phyloP scores from a whole-genome alignment of 2,329 filamentous ascomycete genomes.

The Myriosclerotinia curreyana region DNA sequence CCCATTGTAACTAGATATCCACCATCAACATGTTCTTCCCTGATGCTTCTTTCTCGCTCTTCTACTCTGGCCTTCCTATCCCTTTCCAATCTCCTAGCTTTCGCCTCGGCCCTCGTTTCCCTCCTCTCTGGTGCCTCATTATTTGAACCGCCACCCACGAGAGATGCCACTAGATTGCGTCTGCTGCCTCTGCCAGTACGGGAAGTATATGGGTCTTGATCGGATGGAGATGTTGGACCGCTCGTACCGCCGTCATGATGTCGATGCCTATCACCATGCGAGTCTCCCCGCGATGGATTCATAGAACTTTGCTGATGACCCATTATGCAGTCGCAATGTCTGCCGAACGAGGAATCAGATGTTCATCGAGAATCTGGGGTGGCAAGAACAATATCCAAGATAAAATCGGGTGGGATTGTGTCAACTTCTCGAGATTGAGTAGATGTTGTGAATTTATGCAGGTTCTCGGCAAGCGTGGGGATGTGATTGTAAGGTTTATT shows the following conservation, averaged over 20 bases:
- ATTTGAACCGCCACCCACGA: constrained; percentile 34
- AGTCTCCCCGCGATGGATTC: constrained; percentile 36
- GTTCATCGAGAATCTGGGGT: constrained; percentile 30
- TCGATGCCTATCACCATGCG: constrained; percentile 28
- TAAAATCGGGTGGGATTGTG: constrained; percentile 10
- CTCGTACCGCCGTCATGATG: constrained; percentile 28
- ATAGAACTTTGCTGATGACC: constrained; percentile 35
- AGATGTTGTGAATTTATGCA: constrained; percentile 32
- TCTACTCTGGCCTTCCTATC: constrained; percentile 72
- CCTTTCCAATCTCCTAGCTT: constrained; percentile 79
- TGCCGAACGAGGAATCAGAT: constrained; percentile 32
- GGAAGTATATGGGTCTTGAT: constrained; percentile 32
- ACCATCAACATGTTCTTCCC: constrained; percentile 89
- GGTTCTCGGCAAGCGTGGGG: constrained; percentile 34
- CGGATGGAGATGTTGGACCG: constrained; percentile 32
- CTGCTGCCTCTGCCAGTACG: constrained; percentile 36
- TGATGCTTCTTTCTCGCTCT: constrained; percentile 86
- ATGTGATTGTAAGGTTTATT: constrained; percentile 22
- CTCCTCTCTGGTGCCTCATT: constrained; percentile 50
- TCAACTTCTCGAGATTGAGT: constrained; percentile 21
- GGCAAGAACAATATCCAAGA: constrained; percentile 19
- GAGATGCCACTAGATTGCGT: constrained; percentile 38
- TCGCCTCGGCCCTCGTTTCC: constrained; percentile 88
- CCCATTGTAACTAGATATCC: constrained; percentile 93
- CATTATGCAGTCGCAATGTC: constrained; percentile 36